Evolutionary conservation across 192 early-diverging fungal species (phyloP).

Genomic region (Podila epicladia): DNA sequence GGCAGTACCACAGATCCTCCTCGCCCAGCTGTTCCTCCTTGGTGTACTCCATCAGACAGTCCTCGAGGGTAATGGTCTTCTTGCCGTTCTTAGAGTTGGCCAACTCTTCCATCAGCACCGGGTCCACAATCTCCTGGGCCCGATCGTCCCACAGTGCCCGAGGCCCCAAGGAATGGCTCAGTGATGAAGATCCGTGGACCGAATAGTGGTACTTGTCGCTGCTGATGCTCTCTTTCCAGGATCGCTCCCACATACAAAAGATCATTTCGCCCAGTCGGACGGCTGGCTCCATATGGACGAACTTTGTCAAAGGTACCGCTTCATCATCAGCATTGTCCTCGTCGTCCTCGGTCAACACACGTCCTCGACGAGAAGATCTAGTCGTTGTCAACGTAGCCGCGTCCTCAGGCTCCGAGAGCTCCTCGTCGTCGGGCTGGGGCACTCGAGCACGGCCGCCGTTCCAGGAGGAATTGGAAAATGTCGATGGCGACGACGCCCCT

Average conservation of each 20-base stretch:
- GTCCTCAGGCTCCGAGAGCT: slow-evolving; percentile 35
- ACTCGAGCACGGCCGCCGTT: slow-evolving; percentile 12
- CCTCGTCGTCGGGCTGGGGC: slow-evolving; percentile 10
- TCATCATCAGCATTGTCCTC: neutral
- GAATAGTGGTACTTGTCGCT: neutral
- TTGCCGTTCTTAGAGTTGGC: slow-evolving; percentile 46
- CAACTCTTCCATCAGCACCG: slow-evolving; percentile 22
- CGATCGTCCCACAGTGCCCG: slow-evolving; percentile 27
- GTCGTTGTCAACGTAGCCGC: neutral
- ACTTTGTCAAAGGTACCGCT: neutral
- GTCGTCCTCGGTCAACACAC: neutral
- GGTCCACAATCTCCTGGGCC: slow-evolving; percentile 17
- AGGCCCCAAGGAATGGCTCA: no score
- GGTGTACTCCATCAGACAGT: slow-evolving; percentile 89
- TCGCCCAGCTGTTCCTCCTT: slow-evolving; percentile 89
- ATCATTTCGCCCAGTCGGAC: slow-evolving; percentile 35
- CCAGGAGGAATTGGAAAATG: slow-evolving; percentile 10
- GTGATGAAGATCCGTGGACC: neutral
- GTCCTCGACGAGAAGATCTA: neutral
- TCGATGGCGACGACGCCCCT: slow-evolving; percentile 1
- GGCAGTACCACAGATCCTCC: slow-evolving; percentile 92
- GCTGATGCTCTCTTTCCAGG: slow-evolving; percentile 13
- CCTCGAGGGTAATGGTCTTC: slow-evolving; percentile 63
- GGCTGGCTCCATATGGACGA: slow-evolving; percentile 17
- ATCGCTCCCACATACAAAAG: slow-evolving; percentile 26